Evolutionary conservation across 306 rosid species (phyloP), one percentile per base, ranked within the genome.

Genomic region (Leucaena leucocephala): DNA sequence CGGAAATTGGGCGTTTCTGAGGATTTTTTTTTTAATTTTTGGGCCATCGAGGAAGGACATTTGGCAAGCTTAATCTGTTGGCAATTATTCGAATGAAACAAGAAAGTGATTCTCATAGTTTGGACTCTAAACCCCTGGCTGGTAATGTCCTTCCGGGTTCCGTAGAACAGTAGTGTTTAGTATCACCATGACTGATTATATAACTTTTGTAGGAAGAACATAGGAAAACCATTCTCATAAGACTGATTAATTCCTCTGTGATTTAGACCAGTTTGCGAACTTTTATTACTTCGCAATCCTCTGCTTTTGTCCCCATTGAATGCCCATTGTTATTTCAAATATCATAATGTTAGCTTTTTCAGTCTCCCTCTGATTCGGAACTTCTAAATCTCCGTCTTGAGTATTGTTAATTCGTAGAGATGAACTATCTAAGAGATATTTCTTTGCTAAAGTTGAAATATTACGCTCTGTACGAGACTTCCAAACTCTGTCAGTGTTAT

Each of bases 371-470:
- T 65, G 46, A 38, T 65, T 65, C 27, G 48, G 46, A 39, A 36
- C 13, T 39, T 65, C 48, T n/a, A 40, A 13, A 40, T 67, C 72
- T 40, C 72, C 52, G 0, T 67, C n/a, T 17, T 42, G 35, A 10
- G 8, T 19, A n/a, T 19, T 67, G 72, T 9, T 67, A 66, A 66
- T 66, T 40, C 42, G 10, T 65, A 2, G 58, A 8, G 6, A 76
- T 84, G 84, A 73, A 65, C 65, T 33, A 22, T 68, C 36, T 72
- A 3, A 72, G 75, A 64, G 52, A 69, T 66, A 85, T 73, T 40
- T 80, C 83, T 1, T 19, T 78, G 77, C 76, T 68, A 76, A 83
- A 88, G 64, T 83, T 82, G 61, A 72, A 52, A 45, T 33, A 35
- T 68, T 43, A 34, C 35, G 71, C 72, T 78, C 1, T 44, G 9